Conservation (phyloP, 495 filamentous ascomycete genomes). For the Parachaetomium inaequale region DNA sequence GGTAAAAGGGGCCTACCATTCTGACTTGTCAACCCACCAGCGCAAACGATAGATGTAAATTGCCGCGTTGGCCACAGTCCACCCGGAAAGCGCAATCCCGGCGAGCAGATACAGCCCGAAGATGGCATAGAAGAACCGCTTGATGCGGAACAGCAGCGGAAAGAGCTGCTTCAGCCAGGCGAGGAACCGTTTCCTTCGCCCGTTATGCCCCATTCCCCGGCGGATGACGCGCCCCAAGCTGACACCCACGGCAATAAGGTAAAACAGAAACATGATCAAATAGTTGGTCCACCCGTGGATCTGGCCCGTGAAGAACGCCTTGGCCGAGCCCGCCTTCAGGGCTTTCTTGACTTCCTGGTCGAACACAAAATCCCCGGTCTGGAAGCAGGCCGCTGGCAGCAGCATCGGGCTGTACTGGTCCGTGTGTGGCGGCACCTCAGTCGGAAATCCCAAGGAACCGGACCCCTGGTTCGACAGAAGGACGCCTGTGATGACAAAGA, state of each 20-base stretch:
- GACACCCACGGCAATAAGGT: constrained; percentile 25
- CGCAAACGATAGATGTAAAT: constrained; percentile 31
- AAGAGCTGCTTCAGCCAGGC: constrained; percentile 1
- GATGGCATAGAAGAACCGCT: constrained; percentile 19
- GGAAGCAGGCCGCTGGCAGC: constrained; percentile 35
- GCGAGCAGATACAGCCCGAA: constrained; percentile 29
- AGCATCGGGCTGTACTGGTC: constrained; percentile 28
- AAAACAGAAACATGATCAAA: constrained; percentile 33
- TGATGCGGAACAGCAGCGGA: constrained; percentile 12
- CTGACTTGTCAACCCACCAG: constrained; percentile 29
- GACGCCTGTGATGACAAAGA: constrained; percentile 31
- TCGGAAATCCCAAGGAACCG: constrained; percentile 28
- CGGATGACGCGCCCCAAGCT: constrained; percentile 26
- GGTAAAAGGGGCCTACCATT: constrained; percentile 25
- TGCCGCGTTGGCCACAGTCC: constrained; percentile 22
- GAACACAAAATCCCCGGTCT: constrained; percentile 15
- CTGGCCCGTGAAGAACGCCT: constrained; percentile 22
- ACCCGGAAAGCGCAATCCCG: constrained; percentile 24
- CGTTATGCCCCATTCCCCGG: constrained; percentile 21
- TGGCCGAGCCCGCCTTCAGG: constrained; percentile 16
- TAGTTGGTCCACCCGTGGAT: constrained; percentile 34
- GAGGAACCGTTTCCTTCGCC: constrained; percentile 12
- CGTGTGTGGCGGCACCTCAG: constrained; percentile 19
- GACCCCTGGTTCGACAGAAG: constrained; percentile 31
- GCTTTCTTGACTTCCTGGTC: constrained; percentile 11